These are phyloP conservation scores for Lactarius tabidus DNA, from an alignment of 768 basidiomycete genomes.

Conservation along the genomic window DNA sequence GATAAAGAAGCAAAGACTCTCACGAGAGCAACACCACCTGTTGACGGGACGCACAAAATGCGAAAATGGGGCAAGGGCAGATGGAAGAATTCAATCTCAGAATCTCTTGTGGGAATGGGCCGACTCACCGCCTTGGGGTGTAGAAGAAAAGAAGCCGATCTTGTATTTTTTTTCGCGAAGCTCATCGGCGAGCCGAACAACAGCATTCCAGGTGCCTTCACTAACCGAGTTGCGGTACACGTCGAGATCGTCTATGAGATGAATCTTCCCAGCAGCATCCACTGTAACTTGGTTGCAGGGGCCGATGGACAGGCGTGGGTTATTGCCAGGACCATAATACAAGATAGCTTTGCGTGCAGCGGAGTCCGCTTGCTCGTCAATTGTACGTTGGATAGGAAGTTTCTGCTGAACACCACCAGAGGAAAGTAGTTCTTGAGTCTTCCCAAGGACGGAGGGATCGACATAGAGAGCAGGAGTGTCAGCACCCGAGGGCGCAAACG, in stretches of 20 bases:
- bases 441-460: constrained; percentile 49
- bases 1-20: constrained; percentile 35
- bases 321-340: constrained; percentile 79
- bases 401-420: constrained; percentile 48
- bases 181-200: constrained; percentile 77
- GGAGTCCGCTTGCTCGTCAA: constrained; percentile 84
- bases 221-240: constrained; percentile 74
- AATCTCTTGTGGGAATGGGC: constrained; percentile 8
- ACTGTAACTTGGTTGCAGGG: constrained; percentile 85
- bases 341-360: constrained; percentile 82
- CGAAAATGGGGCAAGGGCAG: constrained; percentile 12
- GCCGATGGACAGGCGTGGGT: constrained; percentile 77
- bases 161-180: constrained; percentile 82
- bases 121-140: constrained; percentile 81
- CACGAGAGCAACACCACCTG: constrained; percentile 91
- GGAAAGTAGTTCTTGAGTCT: constrained; percentile 33
- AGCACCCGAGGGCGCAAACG: constrained; percentile 69
- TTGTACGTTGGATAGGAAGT: constrained; percentile 68
- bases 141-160: constrained; percentile 93
- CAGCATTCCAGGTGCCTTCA: constrained; percentile 73
- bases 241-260: constrained; percentile 77
- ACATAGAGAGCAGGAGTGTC: constrained; percentile 72
- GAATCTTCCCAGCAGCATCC: constrained; percentile 82
- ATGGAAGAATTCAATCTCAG: constrained; percentile 29
- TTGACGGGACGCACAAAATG: constrained; percentile 26